phyloP scores from a whole-genome alignment of 106 monocot species.

The Allium sativum region DNA sequence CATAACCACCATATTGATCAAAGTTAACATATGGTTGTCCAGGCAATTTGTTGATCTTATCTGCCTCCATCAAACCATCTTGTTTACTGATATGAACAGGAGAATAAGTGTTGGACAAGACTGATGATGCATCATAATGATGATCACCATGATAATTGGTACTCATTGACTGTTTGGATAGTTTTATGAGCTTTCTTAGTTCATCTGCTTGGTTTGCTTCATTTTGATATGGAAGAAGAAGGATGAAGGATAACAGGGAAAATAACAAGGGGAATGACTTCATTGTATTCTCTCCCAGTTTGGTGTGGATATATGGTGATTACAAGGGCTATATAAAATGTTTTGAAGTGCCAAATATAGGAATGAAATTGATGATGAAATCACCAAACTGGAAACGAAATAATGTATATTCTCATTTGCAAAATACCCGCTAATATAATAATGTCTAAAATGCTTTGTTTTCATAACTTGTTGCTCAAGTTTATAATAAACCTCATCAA shows the following conservation, averaged over 20 bases:
- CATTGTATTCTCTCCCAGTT: not conserved
- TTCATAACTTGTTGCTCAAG: no score
- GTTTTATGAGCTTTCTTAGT: constrained; percentile 1
- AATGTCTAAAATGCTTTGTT: no score
- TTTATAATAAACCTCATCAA: no score
- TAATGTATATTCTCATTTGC: no score
- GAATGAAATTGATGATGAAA: no score
- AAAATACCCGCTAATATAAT: no score
- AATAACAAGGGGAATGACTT: not conserved
- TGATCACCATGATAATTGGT: not conserved
- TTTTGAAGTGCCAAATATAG: not conserved
- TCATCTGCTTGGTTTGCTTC: not conserved
- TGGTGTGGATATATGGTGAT: no score
- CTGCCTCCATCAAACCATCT: constrained; percentile 17
- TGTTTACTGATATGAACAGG: constrained; percentile 4
- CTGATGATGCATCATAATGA: not conserved
- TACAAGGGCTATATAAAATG: no score
- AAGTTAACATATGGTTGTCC: constrained; percentile 36
- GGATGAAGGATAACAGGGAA: not conserved
- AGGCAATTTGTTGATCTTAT: constrained; percentile 27
- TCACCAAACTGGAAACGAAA: no score
- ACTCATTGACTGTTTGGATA: not conserved
- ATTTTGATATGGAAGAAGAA: not conserved
- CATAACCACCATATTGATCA: constrained; percentile 35
- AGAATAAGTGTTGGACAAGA: not conserved